Conservation (phyloP, 1,284 basidiomycete species). For the Cryptococcus amylolentus region DNA sequence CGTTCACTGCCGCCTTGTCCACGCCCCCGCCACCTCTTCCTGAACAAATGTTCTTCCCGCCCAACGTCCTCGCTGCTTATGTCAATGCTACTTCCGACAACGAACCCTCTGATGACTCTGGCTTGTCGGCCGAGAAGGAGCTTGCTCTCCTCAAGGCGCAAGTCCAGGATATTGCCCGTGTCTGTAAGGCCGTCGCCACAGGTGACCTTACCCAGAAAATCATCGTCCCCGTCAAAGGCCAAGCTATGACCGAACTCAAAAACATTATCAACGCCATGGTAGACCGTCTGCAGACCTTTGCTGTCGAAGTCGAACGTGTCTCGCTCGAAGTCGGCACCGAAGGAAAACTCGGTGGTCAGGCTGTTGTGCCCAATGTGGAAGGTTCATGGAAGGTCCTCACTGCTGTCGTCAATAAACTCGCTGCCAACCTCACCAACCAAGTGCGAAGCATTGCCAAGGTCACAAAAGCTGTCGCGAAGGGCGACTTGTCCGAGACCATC, state of each 20-base stretch:
- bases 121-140: conserved; percentile 54
- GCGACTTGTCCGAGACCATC: conserved; percentile 93
- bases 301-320: conserved; percentile 54
- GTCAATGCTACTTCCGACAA: background rate
- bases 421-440: conserved; percentile 91
- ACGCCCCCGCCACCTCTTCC: conserved; percentile 22
- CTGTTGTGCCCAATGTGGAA: conserved; percentile 85
- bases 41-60: conserved; percentile 23
- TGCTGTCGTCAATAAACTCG: conserved; percentile 83
- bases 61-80: conserved; percentile 2
- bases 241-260: conserved; percentile 96
- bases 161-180: conserved; percentile 84
- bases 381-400: conserved; percentile 92
- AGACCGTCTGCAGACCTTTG: conserved; percentile 54
- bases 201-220: conserved; percentile 96
- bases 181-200: conserved; percentile 85
- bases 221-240: conserved; percentile 90
- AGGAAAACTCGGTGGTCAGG: conserved; percentile 89
- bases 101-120: conserved; percentile 12
- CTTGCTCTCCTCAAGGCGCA: conserved; percentile 77
- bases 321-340: conserved; percentile 90
- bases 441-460: conserved; percentile 91
- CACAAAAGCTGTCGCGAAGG: conserved; percentile 95
- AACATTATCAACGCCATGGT: conserved; percentile 98
- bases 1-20: conserved; percentile 21